Evolutionary conservation across 2,329 filamentous ascomycete species (phyloP).

Genomic region (Monosporascus sp.): DNA sequence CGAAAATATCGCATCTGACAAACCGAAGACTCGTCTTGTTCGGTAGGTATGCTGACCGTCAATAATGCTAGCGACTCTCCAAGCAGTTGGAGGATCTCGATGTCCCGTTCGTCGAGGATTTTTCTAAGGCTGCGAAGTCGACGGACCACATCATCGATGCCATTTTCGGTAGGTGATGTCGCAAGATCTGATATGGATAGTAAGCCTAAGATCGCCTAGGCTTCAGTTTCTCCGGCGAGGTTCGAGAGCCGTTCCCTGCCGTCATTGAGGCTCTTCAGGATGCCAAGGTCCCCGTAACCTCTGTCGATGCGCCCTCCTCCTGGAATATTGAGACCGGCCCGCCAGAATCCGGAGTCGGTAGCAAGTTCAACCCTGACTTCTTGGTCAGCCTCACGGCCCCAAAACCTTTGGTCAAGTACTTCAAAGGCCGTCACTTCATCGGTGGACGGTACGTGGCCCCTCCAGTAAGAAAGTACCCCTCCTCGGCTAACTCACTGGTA

Average conservation of each 20-base stretch:
- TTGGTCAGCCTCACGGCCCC: slow-evolving; percentile 89
- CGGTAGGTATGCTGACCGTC: not conserved
- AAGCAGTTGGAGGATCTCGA: slow-evolving; percentile 80
- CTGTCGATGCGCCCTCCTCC: slow-evolving; percentile 87
- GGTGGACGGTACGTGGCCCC: slow-evolving; percentile 64
- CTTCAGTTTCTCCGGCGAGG: slow-evolving; percentile 87
- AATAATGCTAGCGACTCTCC: slow-evolving; percentile 58
- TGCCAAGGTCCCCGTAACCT: slow-evolving; percentile 70
- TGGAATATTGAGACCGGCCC: slow-evolving; percentile 92
- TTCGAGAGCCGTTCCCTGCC: slow-evolving; percentile 83
- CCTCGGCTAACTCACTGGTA: slow-evolving; percentile 27
- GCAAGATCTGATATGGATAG: slow-evolving; percentile 5
- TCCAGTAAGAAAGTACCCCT: not conserved
- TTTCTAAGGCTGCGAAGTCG: slow-evolving; percentile 57
- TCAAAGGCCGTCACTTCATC: slow-evolving; percentile 83
- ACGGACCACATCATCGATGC: slow-evolving; percentile 85
- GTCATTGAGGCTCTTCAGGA: slow-evolving; percentile 74
- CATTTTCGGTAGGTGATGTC: slow-evolving; percentile 65
- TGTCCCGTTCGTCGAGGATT: slow-evolving; percentile 80
- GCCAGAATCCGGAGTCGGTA: slow-evolving; percentile 68
- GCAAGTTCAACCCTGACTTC: slow-evolving; percentile 71
- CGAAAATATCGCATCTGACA: not conserved
- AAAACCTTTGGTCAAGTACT: slow-evolving; percentile 81
- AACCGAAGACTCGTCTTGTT: not conserved
- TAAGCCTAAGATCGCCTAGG: slow-evolving; percentile 38